Evolutionary conservation across 306 rosid genomes (phyloP).

Genomic region (Phaseolus lunatus): DNA sequence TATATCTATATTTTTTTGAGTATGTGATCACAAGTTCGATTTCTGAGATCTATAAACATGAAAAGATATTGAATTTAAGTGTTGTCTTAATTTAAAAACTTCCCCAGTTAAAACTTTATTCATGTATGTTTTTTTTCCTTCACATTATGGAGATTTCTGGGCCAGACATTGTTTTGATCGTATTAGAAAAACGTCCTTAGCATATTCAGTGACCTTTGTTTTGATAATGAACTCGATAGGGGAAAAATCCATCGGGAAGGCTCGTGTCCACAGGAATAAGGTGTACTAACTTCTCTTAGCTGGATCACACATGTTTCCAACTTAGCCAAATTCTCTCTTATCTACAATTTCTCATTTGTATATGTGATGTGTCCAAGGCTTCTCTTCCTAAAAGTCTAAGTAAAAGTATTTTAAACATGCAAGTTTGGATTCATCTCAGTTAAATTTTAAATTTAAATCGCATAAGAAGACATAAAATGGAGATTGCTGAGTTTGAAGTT

Average conservation of each 20-base stretch:
- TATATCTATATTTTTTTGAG: too few species aligned
- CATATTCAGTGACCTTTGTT: conserved; percentile 35
- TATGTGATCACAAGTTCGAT: too few species aligned
- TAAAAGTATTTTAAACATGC: neutral
- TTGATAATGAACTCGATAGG: conserved; percentile 43
- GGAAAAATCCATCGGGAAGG: conserved; percentile 36
- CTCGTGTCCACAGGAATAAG: conserved; percentile 47
- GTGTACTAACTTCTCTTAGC: conserved; percentile 56
- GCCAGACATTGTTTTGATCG: conserved; percentile 54
- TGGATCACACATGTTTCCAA: conserved; percentile 51
- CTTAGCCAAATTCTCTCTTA: conserved; percentile 38
- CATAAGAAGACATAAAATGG: neutral
- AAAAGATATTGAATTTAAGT: neutral
- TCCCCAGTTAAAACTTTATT: conserved; percentile 30
- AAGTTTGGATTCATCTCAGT: conserved; percentile 4
- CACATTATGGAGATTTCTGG: conserved; percentile 51
- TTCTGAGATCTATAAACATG: too few species aligned
- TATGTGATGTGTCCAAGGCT: conserved; percentile 25
- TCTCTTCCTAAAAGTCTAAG: conserved; percentile 26
- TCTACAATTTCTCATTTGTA: conserved; percentile 13
- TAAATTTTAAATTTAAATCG: conserved; percentile 19
- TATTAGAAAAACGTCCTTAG: conserved; percentile 43
- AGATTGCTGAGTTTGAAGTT: neutral
- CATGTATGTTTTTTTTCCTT: conserved; percentile 31
- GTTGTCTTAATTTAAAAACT: neutral